Conservation (phyloP, 2,329 filamentous ascomycete species). For the Fusarium domesticum region DNA sequence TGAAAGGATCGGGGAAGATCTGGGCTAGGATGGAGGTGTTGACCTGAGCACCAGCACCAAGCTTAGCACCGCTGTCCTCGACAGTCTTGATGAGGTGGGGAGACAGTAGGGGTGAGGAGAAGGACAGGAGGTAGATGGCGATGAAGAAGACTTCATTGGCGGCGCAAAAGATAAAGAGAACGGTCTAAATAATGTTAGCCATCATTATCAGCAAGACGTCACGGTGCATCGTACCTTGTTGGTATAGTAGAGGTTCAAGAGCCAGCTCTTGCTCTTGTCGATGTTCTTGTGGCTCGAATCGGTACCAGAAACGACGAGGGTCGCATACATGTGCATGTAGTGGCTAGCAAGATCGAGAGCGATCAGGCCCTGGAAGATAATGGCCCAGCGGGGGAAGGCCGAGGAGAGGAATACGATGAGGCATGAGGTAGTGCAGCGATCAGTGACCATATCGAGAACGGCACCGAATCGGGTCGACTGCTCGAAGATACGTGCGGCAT, state of each 20-base stretch:
- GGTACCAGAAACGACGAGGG: constrained; percentile 78
- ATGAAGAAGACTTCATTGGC: constrained; percentile 98
- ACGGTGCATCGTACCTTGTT: constrained; percentile 68
- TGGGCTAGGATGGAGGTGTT: constrained; percentile 66
- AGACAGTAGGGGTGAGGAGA: constrained; percentile 85
- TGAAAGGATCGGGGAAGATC: constrained; percentile 86
- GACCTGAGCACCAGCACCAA: constrained; percentile 66
- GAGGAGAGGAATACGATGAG: constrained; percentile 91
- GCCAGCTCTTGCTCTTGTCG: constrained; percentile 79
- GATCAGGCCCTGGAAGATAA: constrained; percentile 92
- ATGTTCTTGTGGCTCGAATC: constrained; percentile 90
- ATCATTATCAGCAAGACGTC: neutral
- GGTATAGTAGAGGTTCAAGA: constrained; percentile 94
- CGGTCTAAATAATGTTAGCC: constrained; percentile 54
- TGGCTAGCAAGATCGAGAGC: constrained; percentile 91
- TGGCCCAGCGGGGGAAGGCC: constrained; percentile 90
- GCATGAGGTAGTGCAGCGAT: constrained; percentile 94
- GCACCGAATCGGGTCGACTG: constrained; percentile 95
- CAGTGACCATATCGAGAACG: constrained; percentile 98
- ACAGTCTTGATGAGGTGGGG: constrained; percentile 72
- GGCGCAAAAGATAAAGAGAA: constrained; percentile 86
- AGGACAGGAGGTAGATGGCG: constrained; percentile 93
- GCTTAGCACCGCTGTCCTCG: constrained; percentile 50
- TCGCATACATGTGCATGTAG: constrained; percentile 99
- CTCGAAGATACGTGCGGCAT: constrained; percentile 75